phyloP scores from a whole-genome alignment of 2,329 filamentous ascomycete species.

The Saccharata proteae region DNA sequence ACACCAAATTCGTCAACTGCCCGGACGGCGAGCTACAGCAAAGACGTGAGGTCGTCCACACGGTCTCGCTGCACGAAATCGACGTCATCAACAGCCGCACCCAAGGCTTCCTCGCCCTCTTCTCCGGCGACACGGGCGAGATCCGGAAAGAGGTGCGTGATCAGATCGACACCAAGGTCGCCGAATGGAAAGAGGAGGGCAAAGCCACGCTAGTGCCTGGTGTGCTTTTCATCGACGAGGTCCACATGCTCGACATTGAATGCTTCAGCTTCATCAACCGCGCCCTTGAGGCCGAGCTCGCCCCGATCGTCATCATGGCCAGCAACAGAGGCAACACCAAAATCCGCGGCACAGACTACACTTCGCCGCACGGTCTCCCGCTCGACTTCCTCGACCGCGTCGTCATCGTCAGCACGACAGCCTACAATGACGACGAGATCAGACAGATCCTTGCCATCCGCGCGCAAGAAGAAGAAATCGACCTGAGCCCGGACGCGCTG shows the following conservation, averaged over 20 bases:
- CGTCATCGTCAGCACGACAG: conserved; percentile 87
- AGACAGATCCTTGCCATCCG: conserved; percentile 85
- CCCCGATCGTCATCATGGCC: conserved; percentile 98
- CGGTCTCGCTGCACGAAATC: conserved; percentile 93
- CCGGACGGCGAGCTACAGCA: conserved; percentile 96
- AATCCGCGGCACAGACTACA: conserved; percentile 88
- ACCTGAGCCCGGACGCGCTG: conserved; percentile 77
- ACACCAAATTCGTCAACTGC: conserved; percentile 96
- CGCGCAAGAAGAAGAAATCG: conserved; percentile 91
- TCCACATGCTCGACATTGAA: conserved; percentile 99
- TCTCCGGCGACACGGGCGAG: conserved; percentile 95
- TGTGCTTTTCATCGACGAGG: conserved; percentile 96
- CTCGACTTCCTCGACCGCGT: conserved; percentile 94
- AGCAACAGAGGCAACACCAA: conserved; percentile 87
- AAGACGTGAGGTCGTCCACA: conserved; percentile 93
- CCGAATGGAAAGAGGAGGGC: conserved; percentile 98
- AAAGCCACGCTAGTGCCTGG: conserved; percentile 97
- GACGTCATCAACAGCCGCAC: conserved; percentile 98
- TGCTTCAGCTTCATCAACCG: conserved; percentile 99
- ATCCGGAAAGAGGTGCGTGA: conserved; percentile 94
- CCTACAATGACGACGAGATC: conserved; percentile 74
- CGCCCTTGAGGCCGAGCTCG: conserved; percentile 84
- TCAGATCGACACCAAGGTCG: conserved; percentile 98
- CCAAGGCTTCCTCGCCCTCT: conserved; percentile 94
- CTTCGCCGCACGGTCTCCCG: conserved; percentile 83